phyloP scores from a whole-genome alignment of 2,329 filamentous ascomycete genomes.

The Pseudocercospora ulei region DNA sequence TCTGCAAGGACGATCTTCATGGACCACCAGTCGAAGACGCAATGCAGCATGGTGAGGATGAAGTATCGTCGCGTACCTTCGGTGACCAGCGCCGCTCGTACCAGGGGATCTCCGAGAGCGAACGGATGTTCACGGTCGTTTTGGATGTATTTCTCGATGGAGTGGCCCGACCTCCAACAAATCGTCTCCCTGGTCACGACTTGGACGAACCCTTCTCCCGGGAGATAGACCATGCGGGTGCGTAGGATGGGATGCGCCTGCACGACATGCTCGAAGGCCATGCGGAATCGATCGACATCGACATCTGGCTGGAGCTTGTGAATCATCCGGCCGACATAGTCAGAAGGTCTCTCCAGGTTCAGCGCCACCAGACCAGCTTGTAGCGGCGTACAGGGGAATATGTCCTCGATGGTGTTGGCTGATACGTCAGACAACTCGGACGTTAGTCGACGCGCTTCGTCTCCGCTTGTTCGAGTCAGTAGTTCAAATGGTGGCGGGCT shows the following conservation, averaged over 20 bases:
- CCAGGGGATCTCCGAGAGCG: conserved; percentile 34
- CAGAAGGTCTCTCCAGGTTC: conserved; percentile 44
- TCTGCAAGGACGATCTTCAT: conserved; percentile 33
- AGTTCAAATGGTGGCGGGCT: conserved; percentile 3
- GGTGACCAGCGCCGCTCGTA: conserved; percentile 34
- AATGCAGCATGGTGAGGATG: conserved; percentile 31
- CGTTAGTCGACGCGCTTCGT: conserved; percentile 3
- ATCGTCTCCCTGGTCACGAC: conserved; percentile 29
- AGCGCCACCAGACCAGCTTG: conserved; percentile 41
- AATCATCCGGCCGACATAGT: conserved; percentile 43
- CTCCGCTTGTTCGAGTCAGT: neutral
- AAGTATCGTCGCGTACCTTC: conserved; percentile 5
- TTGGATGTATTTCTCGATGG: conserved; percentile 33
- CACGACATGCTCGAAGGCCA: conserved; percentile 34
- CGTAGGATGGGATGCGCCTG: conserved; percentile 33
- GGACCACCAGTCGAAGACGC: conserved; percentile 37
- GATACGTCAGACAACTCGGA: neutral
- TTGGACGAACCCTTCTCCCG: conserved; percentile 16
- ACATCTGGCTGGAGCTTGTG: conserved; percentile 20
- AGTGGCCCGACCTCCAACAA: conserved; percentile 29
- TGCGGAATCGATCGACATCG: conserved; percentile 30
- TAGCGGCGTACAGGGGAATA: conserved; percentile 39
- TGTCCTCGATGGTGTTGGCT: conserved; percentile 37
- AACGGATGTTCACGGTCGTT: conserved; percentile 33
- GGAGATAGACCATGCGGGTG: conserved; percentile 27